Evolutionary conservation across 2,329 filamentous ascomycete genomes (phyloP), one percentile per base, ranked within the genome.

Genomic region (Bipolaris oryzae): DNA sequence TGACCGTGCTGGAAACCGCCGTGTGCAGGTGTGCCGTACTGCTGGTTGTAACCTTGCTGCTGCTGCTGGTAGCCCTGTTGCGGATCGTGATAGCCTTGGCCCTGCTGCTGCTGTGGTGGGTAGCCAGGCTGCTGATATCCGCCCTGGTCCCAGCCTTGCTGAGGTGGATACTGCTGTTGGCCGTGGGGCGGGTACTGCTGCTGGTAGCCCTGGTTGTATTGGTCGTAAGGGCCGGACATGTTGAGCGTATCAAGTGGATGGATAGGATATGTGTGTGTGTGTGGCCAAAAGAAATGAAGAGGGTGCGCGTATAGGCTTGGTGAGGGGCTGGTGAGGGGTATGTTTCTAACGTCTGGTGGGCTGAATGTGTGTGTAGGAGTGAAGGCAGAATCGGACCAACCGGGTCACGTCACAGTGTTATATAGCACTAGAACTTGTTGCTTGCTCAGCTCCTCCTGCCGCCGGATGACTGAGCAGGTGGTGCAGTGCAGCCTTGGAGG

Each of bases 181-280:
- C 63, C 62, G 10, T 74, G 73, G 1, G 71, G 70, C 7, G 73
- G 72, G 60, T 76, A 75, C 44, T 76, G 72, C 58, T 77, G 71
- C 58, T 77, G 71, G 61, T 73, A 67, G 44, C 68, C 68, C 31
- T 75, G 73, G 63, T 71, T 68, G 62, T 78, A 77, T 54, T 79
- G 75, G 61, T 81, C 77, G 76, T 84, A 84, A 35, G 80, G 80
- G 56, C 81, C 81, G 15, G 81, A 83, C 82, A 84, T 85, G 55
- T 35, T 73, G 63, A 42, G 42, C 43, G 41, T 58, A 52, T 50
- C 50, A 52, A 38, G 39, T 50, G 25, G 25, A 28, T 28, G 2
- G 25, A 9, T n/a, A n/a, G n/a, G n/a, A n/a, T n/a, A n/a, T n/a
- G n/a, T n/a, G 10, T 28, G 9, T 28, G 25, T 28, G 25, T 28